phyloP scores from a whole-genome alignment of 2,329 filamentous ascomycete genomes.

The Ceratocystis huliohia region DNA sequence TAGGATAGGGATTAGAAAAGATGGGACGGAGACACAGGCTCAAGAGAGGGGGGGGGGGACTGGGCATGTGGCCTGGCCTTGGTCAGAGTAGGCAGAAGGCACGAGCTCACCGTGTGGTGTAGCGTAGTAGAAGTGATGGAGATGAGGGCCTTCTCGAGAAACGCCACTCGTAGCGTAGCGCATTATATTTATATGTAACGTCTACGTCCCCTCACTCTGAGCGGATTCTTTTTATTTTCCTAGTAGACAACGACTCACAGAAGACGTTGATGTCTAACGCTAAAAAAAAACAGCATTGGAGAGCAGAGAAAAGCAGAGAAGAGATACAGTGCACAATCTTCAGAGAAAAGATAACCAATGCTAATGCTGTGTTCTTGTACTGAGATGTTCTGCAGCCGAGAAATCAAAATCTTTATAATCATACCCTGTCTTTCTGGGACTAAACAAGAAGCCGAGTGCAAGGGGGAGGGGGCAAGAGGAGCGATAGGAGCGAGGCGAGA shows the following conservation, averaged over 20 bases:
- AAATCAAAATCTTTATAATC: neutral
- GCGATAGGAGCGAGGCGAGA: too few species aligned
- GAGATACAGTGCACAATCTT: neutral
- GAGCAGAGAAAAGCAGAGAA: neutral
- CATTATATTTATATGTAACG: conserved; percentile 2
- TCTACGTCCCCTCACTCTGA: neutral
- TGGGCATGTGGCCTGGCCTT: neutral
- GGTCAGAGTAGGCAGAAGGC: neutral
- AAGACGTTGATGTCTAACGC: neutral
- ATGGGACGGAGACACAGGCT: conserved; percentile 1
- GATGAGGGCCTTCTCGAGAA: neutral
- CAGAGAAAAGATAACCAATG: neutral
- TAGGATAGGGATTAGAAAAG: neutral
- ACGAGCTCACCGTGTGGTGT: neutral
- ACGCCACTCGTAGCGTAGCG: neutral
- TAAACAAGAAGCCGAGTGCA: neutral
- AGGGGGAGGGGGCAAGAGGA: neutral
- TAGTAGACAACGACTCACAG: neutral
- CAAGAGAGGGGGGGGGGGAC: neutral
- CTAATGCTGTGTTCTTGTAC: neutral
- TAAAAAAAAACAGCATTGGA: neutral
- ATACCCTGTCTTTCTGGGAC: neutral
- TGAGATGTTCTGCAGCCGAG: neutral
- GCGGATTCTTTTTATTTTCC: too few species aligned
- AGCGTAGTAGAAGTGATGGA: neutral